phyloP scores from a whole-genome alignment of 345 rosid species.

The Eutrema japonicum region DNA sequence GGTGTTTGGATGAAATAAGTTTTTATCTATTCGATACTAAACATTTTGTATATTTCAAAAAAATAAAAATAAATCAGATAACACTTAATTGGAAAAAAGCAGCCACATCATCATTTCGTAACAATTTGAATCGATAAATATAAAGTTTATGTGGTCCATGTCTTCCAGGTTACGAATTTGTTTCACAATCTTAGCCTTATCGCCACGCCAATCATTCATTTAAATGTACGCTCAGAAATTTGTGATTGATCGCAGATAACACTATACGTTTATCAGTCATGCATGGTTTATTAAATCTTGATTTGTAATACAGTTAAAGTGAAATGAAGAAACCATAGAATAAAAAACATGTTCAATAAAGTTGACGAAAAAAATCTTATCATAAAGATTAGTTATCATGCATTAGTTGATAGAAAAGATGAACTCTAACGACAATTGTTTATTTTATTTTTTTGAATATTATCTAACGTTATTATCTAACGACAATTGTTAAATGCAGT shows the following conservation, averaged over 20 bases:
- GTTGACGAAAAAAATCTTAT: not conserved
- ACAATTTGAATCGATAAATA: constrained; percentile 23
- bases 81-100: not conserved
- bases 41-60: constrained; percentile 1
- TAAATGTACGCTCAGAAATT: constrained; percentile 1
- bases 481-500: too few species aligned
- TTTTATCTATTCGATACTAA: constrained; percentile 2
- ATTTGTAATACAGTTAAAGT: not conserved
- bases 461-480: too few species aligned
- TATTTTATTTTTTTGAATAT: too few species aligned
- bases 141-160: constrained; percentile 31
- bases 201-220: constrained; percentile 40
- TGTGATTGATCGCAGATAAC: constrained; percentile 19
- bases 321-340: not conserved
- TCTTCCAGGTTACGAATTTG: constrained; percentile 9
- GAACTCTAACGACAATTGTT: not conserved
- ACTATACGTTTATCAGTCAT: not conserved
- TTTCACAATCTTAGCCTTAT: constrained; percentile 29
- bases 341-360: not conserved
- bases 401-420: not conserved
- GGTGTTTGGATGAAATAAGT: constrained; percentile 16
- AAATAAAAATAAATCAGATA: not conserved
- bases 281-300: constrained; percentile 12
- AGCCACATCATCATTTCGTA: constrained; percentile 33
- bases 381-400: constrained; percentile 13